Percentiles rank a stretch among this genome's conserved stretches.
Conservation (phyloP, 768 basidiomycete species). For the Lentinula detonsa region DNA sequence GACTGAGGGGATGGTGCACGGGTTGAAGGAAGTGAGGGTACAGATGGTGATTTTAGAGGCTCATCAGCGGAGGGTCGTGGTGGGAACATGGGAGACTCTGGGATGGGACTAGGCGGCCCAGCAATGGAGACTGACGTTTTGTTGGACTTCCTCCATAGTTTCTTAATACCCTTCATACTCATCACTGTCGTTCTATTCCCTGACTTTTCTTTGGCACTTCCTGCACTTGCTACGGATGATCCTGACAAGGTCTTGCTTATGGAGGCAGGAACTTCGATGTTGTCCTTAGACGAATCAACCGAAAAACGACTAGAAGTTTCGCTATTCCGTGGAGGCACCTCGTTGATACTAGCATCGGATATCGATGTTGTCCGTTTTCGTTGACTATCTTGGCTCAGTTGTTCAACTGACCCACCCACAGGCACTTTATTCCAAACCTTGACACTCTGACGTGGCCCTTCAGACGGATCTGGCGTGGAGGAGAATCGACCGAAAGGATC, state of each 20-base stretch:
- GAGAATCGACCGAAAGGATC: slow-evolving; percentile 77
- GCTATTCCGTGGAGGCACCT: slow-evolving; percentile 17
- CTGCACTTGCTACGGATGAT: background rate
- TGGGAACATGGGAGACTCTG: slow-evolving; percentile 26
- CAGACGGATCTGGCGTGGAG: slow-evolving; percentile 35
- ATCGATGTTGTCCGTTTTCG: background rate
- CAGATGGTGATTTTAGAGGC: slow-evolving; percentile 21
- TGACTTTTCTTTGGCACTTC: slow-evolving; percentile 8
- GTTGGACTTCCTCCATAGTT: slow-evolving; percentile 73
- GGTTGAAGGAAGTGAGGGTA: slow-evolving; percentile 28
- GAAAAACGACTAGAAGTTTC: slow-evolving; percentile 66
- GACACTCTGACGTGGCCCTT: background rate
- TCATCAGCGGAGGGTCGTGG: slow-evolving; percentile 29
- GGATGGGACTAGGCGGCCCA: slow-evolving; percentile 13
- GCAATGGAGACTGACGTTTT: slow-evolving; percentile 33
- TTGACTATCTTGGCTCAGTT: slow-evolving; percentile 1
- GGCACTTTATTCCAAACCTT: slow-evolving; percentile 21
- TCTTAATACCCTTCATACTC: slow-evolving; percentile 69
- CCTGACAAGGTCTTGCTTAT: background rate
- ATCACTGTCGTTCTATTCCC: slow-evolving; percentile 51
- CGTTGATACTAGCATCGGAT: slow-evolving; percentile 7
- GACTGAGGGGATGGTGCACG: slow-evolving; percentile 15
- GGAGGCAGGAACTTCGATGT: background rate
- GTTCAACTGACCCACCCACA: slow-evolving; percentile 32
- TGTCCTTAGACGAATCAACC: slow-evolving; percentile 55